Conservation (phyloP, 768 basidiomycete genomes). For the Tylopilus felleus region DNA sequence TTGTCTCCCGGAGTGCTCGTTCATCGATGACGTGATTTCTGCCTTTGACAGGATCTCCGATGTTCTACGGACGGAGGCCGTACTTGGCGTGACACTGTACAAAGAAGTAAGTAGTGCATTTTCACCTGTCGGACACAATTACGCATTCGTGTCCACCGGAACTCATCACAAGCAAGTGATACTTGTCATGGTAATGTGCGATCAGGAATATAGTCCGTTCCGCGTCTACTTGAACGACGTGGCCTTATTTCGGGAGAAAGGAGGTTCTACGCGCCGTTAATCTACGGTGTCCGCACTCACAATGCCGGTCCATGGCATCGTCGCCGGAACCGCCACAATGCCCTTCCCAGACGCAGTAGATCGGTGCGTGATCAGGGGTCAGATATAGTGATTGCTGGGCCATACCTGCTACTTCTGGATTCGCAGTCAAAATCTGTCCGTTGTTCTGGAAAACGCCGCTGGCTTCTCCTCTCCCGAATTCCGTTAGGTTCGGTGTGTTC, state of each 20-base stretch:
- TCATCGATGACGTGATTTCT: constrained; percentile 2
- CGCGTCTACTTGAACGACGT: constrained; percentile 4
- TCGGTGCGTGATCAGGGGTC: constrained; percentile 23
- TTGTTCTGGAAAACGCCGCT: constrained; percentile 23
- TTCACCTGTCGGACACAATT: not conserved
- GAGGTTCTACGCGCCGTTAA: constrained; percentile 17
- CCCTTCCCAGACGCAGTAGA: constrained; percentile 25
- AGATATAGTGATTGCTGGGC: constrained; percentile 23
- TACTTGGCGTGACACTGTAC: not conserved
- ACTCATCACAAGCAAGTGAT: not conserved
- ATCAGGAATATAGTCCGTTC: constrained; percentile 4
- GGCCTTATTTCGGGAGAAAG: constrained; percentile 9
- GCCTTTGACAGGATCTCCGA: constrained; percentile 12
- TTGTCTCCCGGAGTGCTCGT: constrained; percentile 2
- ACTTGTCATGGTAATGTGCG: not conserved
- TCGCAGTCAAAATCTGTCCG: constrained; percentile 23
- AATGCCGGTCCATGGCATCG: constrained; percentile 21
- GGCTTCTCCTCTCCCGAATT: constrained; percentile 13
- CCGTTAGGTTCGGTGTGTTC: not conserved
- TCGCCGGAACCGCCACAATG: constrained; percentile 28
- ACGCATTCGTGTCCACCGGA: constrained; percentile 6
- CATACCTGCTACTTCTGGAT: constrained; percentile 27
- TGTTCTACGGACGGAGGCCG: constrained; percentile 7
- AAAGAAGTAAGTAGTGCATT: constrained; percentile 4
- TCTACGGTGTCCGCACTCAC: constrained; percentile 21